A percentile compares a stretch with the other conserved stretches of the same genome.
These are phyloP conservation scores for Acer campestre DNA, from an alignment of 345 rosid genomes.

Conservation along the genomic window DNA sequence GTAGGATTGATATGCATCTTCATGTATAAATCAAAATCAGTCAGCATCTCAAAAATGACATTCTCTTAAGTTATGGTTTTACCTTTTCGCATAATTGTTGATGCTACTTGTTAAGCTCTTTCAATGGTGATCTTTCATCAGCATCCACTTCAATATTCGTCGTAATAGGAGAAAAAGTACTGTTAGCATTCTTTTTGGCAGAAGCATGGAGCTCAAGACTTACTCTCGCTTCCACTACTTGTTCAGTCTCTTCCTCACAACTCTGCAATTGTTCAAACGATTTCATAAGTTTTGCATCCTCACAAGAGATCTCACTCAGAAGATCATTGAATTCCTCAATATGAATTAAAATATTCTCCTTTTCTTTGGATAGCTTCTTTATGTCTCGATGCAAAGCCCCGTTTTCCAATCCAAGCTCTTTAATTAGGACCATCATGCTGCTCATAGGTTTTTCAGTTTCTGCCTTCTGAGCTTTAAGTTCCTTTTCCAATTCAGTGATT, in stretches of 20 bases:
- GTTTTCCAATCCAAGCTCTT: constrained; percentile 5
- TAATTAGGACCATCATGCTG: not conserved
- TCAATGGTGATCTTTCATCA: constrained; percentile 3
- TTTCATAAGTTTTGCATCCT: constrained; percentile 13
- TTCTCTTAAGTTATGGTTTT: not conserved
- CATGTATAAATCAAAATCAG: too few species aligned
- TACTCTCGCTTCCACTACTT: not conserved
- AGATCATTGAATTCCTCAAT: constrained; percentile 11
- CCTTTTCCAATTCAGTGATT: not conserved
- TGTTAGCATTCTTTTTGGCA: not conserved
- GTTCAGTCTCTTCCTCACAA: not conserved
- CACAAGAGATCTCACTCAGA: not conserved
- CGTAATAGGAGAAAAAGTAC: not conserved
- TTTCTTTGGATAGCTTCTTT: not conserved
- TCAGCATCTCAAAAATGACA: not conserved
- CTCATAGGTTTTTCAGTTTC: not conserved
- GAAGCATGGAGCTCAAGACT: constrained; percentile 10
- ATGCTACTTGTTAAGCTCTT: not conserved
- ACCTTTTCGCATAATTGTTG: not conserved
- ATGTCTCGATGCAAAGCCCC: not conserved
- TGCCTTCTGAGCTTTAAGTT: not conserved
- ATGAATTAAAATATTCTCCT: not conserved
- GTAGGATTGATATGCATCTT: too few species aligned
- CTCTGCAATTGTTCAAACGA: not conserved
- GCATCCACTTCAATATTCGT: not conserved